phyloP scores from a whole-genome alignment of 1,139 yeast species.

The Yamadazyma mexicana region DNA sequence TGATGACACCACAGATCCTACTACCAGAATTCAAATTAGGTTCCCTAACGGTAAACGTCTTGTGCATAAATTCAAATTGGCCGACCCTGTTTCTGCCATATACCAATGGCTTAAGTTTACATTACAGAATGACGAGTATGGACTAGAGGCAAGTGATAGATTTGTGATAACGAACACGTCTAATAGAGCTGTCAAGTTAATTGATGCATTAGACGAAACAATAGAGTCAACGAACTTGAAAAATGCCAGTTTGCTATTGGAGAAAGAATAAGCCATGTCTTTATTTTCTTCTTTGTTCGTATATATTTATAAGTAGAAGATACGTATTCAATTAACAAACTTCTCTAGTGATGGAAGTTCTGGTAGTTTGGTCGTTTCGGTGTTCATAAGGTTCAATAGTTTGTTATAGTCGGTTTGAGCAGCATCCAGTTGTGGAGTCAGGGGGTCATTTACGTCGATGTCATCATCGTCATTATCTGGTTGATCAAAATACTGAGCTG shows the following conservation, averaged over 20 bases:
- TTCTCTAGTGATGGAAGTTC: slow-evolving; percentile 9
- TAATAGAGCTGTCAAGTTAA: slow-evolving; percentile 63
- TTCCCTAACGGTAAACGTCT: slow-evolving; percentile 83
- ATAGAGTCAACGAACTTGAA: slow-evolving; percentile 76
- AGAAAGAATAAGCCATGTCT: slow-evolving; percentile 31
- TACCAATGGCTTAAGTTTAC: slow-evolving; percentile 56
- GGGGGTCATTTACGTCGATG: slow-evolving; percentile 6
- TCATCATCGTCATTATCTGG: slow-evolving; percentile 1
- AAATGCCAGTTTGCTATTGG: slow-evolving; percentile 80
- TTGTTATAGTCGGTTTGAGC: slow-evolving; percentile 8
- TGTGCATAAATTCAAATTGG: slow-evolving; percentile 65
- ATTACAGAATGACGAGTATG: slow-evolving; percentile 51
- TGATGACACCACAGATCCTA: slow-evolving; percentile 48
- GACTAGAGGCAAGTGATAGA: slow-evolving; percentile 39
- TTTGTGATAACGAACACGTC: slow-evolving; percentile 60
- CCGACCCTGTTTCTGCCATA: slow-evolving; percentile 50
- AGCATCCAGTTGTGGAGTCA: slow-evolving; percentile 6
- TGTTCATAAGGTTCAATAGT: slow-evolving; percentile 5
- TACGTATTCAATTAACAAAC: slow-evolving; percentile 4
- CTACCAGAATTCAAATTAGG: slow-evolving; percentile 83
- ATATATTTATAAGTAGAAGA: not conserved
- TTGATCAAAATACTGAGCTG: too few species aligned
- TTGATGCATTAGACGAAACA: slow-evolving; percentile 56
- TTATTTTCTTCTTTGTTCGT: not conserved
- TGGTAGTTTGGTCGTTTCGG: slow-evolving; percentile 6